These are phyloP conservation scores for Jatropha curcas DNA, from an alignment of 345 rosid species.

Conservation along the genomic window DNA sequence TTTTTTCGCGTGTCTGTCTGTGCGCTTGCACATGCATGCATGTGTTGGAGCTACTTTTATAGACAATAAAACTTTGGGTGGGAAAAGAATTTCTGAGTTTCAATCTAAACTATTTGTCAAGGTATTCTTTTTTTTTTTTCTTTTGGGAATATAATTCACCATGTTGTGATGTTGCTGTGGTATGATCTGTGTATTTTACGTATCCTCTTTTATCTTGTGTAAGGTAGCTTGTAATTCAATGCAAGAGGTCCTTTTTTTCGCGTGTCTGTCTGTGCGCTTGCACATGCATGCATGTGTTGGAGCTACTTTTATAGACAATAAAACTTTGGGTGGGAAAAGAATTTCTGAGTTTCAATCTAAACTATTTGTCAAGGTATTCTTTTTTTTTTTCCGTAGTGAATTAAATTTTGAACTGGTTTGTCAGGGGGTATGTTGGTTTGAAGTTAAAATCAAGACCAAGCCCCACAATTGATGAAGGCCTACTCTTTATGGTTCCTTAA, in stretches of 20 bases:
- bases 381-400: constrained; percentile 41
- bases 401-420: constrained; percentile 77
- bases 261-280: neutral
- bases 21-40: too few species aligned
- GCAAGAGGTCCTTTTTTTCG: neutral
- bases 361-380: constrained; percentile 28
- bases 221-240: neutral
- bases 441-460: constrained; percentile 90
- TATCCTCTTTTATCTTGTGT: neutral
- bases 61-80: neutral
- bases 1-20: neutral
- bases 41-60: neutral
- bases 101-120: constrained; percentile 26
- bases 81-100: constrained; percentile 21
- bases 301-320: neutral
- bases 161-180: neutral
- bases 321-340: constrained; percentile 5
- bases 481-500: constrained; percentile 57
- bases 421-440: constrained; percentile 98
- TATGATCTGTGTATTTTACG: neutral
- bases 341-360: constrained; percentile 24
- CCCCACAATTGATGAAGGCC: constrained; percentile 85
- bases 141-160: neutral
- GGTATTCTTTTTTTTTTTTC: constrained; percentile 35
- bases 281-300: too few species aligned